phyloP scores from a whole-genome alignment of 768 basidiomycete genomes.

The Trichaptum fuscoviolaceum region DNA sequence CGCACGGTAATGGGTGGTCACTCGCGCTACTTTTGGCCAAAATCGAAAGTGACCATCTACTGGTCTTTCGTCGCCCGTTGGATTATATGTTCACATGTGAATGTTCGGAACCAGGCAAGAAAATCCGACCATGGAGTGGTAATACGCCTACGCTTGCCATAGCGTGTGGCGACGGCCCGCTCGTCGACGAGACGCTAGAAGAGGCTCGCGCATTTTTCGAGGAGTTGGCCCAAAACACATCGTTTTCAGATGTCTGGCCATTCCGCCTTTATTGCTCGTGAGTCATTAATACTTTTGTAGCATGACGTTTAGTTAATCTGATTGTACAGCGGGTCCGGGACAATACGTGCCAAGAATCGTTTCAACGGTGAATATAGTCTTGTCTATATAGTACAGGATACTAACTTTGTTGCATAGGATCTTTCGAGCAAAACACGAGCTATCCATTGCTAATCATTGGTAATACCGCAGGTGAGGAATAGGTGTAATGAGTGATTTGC shows the following conservation, averaged over 20 bases:
- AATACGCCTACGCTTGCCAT: conserved; percentile 6
- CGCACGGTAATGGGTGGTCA: conserved; percentile 13
- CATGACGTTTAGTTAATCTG: not conserved
- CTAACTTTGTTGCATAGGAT: not conserved
- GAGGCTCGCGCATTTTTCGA: conserved; percentile 6
- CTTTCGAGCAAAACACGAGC: conserved; percentile 16
- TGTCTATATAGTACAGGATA: not conserved
- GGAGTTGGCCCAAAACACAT: conserved; percentile 8
- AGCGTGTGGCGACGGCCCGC: conserved; percentile 13
- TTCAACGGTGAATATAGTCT: not conserved
- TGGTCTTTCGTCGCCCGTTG: conserved; percentile 5
- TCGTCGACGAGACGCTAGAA: conserved; percentile 8
- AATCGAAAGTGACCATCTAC: conserved; percentile 17
- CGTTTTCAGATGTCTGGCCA: conserved; percentile 10
- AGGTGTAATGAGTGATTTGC: too few relatives aligned
- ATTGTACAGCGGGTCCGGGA: not conserved
- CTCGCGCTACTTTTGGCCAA: conserved; percentile 20
- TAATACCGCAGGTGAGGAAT: conserved; percentile 15
- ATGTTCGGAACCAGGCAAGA: not conserved
- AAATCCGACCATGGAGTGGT: not conserved
- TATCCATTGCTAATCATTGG: conserved; percentile 22
- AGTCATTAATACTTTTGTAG: not conserved
- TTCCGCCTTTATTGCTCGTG: not conserved
- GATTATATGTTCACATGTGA: conserved; percentile 8
- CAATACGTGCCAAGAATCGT: not conserved